A percentile compares a stretch with the other conserved stretches of the same genome.
Conservation (phyloP, 1,139 yeast genomes). For the Groenewaldozyma sp. region DNA sequence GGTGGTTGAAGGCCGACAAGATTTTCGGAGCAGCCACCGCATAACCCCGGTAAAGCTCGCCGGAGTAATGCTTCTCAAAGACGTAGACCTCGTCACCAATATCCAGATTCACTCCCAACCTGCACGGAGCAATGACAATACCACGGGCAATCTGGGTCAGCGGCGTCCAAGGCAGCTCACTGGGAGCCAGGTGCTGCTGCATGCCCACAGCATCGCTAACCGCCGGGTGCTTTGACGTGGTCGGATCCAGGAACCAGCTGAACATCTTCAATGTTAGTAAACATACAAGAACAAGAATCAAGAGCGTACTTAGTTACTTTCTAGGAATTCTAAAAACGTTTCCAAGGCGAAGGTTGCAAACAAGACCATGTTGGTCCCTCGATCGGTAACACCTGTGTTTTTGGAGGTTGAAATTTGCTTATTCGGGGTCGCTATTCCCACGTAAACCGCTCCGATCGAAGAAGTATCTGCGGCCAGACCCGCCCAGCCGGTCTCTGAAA, state of each 20-base stretch:
- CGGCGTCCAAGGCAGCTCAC: constrained; percentile 36
- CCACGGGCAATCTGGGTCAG: constrained; percentile 23
- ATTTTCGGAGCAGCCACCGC: constrained; percentile 30
- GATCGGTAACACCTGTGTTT: constrained; percentile 39
- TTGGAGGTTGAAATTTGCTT: constrained; percentile 41
- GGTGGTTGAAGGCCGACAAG: constrained; percentile 24
- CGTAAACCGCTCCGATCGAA: constrained; percentile 54
- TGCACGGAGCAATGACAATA: constrained; percentile 21
- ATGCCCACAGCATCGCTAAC: neutral
- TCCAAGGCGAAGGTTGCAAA: constrained; percentile 63
- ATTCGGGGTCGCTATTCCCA: constrained; percentile 62
- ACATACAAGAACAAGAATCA: neutral
- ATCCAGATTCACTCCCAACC: constrained; percentile 32
- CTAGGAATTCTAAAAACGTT: constrained; percentile 37
- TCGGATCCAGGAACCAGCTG: constrained; percentile 2
- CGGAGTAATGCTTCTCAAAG: constrained; percentile 52
- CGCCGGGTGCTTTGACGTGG: neutral
- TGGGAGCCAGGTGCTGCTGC: neutral
- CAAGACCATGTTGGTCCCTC: constrained; percentile 61
- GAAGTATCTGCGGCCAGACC: constrained; percentile 33
- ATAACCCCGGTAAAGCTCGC: constrained; percentile 78
- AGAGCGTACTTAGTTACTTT: neutral
- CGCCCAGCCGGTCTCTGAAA: constrained; percentile 83
- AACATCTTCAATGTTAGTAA: neutral
- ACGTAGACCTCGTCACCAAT: constrained; percentile 78